Percentiles rank a stretch among this genome's conserved stretches.
These are phyloP conservation scores for Pyrrhoderma noxium DNA, from an alignment of 1,284 basidiomycete genomes.

Conservation along the genomic window DNA sequence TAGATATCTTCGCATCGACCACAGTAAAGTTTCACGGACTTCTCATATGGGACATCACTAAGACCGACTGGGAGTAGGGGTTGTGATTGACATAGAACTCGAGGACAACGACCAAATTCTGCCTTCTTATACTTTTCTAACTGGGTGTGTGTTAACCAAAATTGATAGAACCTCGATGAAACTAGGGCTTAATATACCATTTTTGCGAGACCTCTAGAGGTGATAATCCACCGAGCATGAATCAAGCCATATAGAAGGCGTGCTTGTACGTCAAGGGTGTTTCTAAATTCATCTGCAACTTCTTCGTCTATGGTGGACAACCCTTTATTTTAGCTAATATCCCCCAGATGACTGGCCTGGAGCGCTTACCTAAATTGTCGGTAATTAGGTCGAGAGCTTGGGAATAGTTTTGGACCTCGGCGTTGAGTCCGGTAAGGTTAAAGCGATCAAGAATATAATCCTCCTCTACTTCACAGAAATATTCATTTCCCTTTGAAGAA, in stretches of 20 bases:
- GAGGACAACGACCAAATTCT: slow-evolving; percentile 93
- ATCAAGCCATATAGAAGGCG: slow-evolving; percentile 92
- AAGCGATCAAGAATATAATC: slow-evolving; percentile 98
- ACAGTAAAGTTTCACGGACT: slow-evolving; percentile 95
- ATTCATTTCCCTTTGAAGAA: slow-evolving; percentile 94
- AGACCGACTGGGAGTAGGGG: slow-evolving; percentile 92
- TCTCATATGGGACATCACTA: slow-evolving; percentile 90
- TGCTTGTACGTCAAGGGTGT: slow-evolving; percentile 85
- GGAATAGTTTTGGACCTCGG: slow-evolving; percentile 91
- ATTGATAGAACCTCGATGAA: background rate
- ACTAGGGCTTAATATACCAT: slow-evolving; percentile 63
- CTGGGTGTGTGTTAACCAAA: slow-evolving; percentile 26
- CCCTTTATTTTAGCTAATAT: background rate
- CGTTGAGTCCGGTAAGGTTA: slow-evolving; percentile 96
- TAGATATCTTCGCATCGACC: slow-evolving; percentile 96
- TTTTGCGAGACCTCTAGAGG: slow-evolving; percentile 85
- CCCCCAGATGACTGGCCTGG: too few relatives aligned
- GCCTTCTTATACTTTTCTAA: slow-evolving; percentile 96
- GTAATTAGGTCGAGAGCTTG: slow-evolving; percentile 96
- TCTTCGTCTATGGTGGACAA: slow-evolving; percentile 52
- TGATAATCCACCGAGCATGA: slow-evolving; percentile 95
- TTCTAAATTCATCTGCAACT: slow-evolving; percentile 69
- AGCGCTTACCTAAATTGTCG: slow-evolving; percentile 74
- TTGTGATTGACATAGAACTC: slow-evolving; percentile 87
- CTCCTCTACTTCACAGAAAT: slow-evolving; percentile 99